Evolutionary conservation across 1,284 basidiomycete genomes (phyloP).

Genomic region (Ustilago trichophora): DNA sequence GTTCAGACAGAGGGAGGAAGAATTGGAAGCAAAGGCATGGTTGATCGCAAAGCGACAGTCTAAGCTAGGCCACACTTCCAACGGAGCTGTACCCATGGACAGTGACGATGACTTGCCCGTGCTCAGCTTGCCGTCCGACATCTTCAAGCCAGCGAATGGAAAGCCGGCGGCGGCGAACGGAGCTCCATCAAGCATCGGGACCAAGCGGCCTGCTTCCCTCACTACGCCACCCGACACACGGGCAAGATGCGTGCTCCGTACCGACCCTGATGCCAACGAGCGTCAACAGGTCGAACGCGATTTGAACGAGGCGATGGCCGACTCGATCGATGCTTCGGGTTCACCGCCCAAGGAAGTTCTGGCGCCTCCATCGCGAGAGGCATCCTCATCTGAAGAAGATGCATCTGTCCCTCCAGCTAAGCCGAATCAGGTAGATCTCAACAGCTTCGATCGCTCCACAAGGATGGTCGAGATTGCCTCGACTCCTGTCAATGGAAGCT

Average conservation of each 20-base stretch:
- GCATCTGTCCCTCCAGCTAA: background rate
- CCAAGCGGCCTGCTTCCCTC: constrained; percentile 40
- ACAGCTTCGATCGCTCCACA: constrained; percentile 34
- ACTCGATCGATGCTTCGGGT: constrained; percentile 18
- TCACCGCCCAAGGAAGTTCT: constrained; percentile 11
- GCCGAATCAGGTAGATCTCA: constrained; percentile 21
- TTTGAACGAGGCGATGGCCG: constrained; percentile 31
- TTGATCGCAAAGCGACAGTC: constrained; percentile 23
- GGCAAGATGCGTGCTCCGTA: constrained; percentile 24
- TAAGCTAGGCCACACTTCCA: background rate
- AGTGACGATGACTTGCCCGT: constrained; percentile 35
- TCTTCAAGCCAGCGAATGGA: constrained; percentile 9
- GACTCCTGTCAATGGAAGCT: background rate
- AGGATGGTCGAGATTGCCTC: constrained; percentile 26
- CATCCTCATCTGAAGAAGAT: constrained; percentile 23
- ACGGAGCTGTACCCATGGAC: background rate
- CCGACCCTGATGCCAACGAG: background rate
- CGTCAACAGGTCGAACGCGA: constrained; percentile 25
- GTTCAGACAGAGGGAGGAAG: constrained; percentile 45
- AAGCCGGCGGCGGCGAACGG: background rate
- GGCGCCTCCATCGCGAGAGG: constrained; percentile 5
- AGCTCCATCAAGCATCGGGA: constrained; percentile 5
- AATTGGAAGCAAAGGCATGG: constrained; percentile 43
- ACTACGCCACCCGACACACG: constrained; percentile 30
- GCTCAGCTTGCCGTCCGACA: constrained; percentile 25